A percentile compares a stretch with the other conserved stretches of the same genome.
Evolutionary conservation across 2,329 filamentous ascomycete genomes (phyloP).

Genomic region (Cladobotryum protrusum): DNA sequence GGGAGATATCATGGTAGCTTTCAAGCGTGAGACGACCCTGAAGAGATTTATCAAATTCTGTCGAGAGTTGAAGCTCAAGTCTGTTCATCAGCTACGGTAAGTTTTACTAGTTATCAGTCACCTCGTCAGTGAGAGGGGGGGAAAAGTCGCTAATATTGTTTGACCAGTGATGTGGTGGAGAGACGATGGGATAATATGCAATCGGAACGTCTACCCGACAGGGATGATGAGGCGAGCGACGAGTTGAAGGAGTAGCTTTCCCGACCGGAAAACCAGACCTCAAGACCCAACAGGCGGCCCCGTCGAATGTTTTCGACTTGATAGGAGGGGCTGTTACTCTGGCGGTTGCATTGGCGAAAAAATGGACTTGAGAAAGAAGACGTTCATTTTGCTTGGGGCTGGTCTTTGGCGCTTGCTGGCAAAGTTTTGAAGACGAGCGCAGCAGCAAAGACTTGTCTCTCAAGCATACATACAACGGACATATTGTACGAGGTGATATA

Average conservation of each 20-base stretch:
- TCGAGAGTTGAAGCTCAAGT: conserved; percentile 34
- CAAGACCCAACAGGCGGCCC: no score
- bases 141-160: conserved; percentile 14
- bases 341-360: no score
- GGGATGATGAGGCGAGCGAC: conserved; percentile 21
- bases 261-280: not conserved
- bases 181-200: conserved; percentile 30
- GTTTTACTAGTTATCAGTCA: conserved; percentile 22
- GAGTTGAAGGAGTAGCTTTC: conserved; percentile 21
- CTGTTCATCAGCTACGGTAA: conserved; percentile 37
- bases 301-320: no score
- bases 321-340: no score
- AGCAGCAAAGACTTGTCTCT: no score
- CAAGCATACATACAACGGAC: no score
- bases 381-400: no score
- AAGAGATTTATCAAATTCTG: conserved; percentile 45
- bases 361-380: no score
- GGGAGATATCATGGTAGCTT: conserved; percentile 44
- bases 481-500: no score
- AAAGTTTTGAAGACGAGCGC: no score
- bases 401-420: no score
- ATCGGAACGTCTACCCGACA: conserved; percentile 25
- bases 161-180: conserved; percentile 30
- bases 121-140: no score
- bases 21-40: conserved; percentile 48